Conservation (phyloP, 495 filamentous ascomycete species). For the Xylaria intraflava region DNA sequence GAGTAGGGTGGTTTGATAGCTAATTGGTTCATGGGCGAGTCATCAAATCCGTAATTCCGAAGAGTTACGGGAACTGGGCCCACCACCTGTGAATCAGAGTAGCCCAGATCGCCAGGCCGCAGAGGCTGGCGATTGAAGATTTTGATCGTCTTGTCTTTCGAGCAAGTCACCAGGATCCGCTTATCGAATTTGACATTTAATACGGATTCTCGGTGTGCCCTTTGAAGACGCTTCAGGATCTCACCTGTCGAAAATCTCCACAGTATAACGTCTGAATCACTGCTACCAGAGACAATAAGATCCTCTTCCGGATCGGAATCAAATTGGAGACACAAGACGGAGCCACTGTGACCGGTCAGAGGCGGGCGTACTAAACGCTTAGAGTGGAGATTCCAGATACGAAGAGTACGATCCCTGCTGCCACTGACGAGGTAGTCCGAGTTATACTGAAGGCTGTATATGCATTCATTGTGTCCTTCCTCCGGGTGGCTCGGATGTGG, state of each 20-base stretch:
- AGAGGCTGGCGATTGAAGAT: conserved; percentile 81
- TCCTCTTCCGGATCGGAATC: conserved; percentile 88
- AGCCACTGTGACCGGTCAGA: conserved; percentile 69
- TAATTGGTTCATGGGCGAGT: conserved; percentile 37
- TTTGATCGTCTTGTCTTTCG: conserved; percentile 94
- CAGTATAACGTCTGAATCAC: conserved; percentile 79
- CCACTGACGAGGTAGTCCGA: conserved; percentile 86
- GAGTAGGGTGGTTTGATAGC: conserved; percentile 56
- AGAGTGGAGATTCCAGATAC: conserved; percentile 85
- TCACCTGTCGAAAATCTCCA: conserved; percentile 91
- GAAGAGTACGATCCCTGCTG: conserved; percentile 78
- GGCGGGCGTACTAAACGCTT: conserved; percentile 66
- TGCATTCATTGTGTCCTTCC: conserved; percentile 85
- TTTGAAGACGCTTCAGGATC: conserved; percentile 60
- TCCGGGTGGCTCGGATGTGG: conserved; percentile 74
- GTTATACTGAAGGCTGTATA: conserved; percentile 89
- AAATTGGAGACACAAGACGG: conserved; percentile 93
- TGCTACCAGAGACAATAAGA: conserved; percentile 87
- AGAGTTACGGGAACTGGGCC: conserved; percentile 47
- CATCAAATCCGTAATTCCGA: conserved; percentile 43
- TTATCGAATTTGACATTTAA: conserved; percentile 93
- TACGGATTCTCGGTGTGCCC: conserved; percentile 83
- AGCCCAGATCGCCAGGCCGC: conserved; percentile 60
- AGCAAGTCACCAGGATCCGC: conserved; percentile 87
- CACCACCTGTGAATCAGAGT: conserved; percentile 36